phyloP scores from a whole-genome alignment of 164 flowering plant species.

The Aristolochia californica region DNA sequence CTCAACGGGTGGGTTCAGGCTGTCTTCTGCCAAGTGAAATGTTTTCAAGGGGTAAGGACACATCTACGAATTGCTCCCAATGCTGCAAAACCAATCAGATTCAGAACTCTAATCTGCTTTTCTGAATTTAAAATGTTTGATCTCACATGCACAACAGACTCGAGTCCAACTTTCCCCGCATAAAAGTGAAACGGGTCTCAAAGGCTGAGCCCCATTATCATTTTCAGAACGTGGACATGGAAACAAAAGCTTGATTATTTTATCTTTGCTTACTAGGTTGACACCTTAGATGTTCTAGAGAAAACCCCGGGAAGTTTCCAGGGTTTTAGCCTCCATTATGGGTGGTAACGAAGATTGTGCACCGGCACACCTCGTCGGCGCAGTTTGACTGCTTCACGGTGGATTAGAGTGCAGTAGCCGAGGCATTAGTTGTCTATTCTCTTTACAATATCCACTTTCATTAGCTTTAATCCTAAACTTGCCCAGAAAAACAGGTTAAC shows the following conservation, averaged over 20 bases:
- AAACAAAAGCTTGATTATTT: background rate
- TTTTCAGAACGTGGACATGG: conserved; percentile 2
- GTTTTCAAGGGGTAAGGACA: no score
- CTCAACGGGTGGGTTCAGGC: no score
- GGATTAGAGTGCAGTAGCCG: no score
- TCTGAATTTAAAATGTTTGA: no score
- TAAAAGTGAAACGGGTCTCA: background rate
- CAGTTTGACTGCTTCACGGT: conserved; percentile 9
- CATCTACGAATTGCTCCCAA: no score
- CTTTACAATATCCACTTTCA: background rate
- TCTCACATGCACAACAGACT: no score
- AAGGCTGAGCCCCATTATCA: background rate
- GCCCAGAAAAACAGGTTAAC: background rate
- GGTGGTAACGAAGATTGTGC: no score
- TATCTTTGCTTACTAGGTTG: conserved; percentile 3
- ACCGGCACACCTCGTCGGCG: background rate
- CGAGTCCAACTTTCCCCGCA: conserved; percentile 3
- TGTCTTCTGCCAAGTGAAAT: no score
- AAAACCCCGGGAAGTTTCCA: conserved; percentile 13
- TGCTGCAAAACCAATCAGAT: no score
- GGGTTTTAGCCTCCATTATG: conserved; percentile 10
- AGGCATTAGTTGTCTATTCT: conserved; percentile 1
- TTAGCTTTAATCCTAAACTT: no score
- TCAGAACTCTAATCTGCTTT: no score
- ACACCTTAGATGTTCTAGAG: conserved; percentile 3